Evolutionary conservation across 495 filamentous ascomycete genomes (phyloP).

Genomic region (Niebla homalea): DNA sequence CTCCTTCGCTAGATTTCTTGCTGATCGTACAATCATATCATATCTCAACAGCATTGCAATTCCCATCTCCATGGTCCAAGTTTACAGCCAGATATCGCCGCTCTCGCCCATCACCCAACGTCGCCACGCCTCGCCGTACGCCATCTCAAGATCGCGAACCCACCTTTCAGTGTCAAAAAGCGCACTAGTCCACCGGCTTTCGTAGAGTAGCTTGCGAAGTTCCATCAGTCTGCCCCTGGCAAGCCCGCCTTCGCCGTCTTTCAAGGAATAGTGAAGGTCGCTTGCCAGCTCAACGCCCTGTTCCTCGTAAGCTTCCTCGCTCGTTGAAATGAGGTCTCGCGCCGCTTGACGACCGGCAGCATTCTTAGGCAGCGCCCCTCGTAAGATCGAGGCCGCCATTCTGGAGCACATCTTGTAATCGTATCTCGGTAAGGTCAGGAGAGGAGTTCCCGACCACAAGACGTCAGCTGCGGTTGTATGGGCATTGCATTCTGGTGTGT

Average conservation of each 20-base stretch:
- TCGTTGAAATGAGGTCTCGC: constrained; percentile 58
- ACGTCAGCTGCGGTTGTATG: constrained; percentile 97
- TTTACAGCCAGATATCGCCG: constrained; percentile 67
- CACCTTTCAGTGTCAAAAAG: constrained; percentile 88
- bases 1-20: constrained; percentile 1
- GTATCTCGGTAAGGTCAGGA: constrained; percentile 89
- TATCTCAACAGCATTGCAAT: background rate
- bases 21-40: constrained; percentile 4
- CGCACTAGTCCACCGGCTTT: constrained; percentile 66
- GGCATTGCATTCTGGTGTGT: constrained; percentile 96
- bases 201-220: constrained; percentile 65
- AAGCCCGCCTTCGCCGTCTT: constrained; percentile 36
- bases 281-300: constrained; percentile 62
- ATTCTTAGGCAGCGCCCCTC: constrained; percentile 66
- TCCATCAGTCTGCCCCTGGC: constrained; percentile 57
- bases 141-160: constrained; percentile 82
- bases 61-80: background rate
- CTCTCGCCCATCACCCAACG: constrained; percentile 76
- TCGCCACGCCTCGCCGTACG: constrained; percentile 79
- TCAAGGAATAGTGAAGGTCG: constrained; percentile 46
- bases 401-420: constrained; percentile 98
- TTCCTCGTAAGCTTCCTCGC: constrained; percentile 71
- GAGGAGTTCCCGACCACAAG: constrained; percentile 86
- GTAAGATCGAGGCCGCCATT: constrained; percentile 90
- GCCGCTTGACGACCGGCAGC: constrained; percentile 54